phyloP scores from a whole-genome alignment of 2,329 filamentous ascomycete genomes.

The Sporothrix euskadiensis region DNA sequence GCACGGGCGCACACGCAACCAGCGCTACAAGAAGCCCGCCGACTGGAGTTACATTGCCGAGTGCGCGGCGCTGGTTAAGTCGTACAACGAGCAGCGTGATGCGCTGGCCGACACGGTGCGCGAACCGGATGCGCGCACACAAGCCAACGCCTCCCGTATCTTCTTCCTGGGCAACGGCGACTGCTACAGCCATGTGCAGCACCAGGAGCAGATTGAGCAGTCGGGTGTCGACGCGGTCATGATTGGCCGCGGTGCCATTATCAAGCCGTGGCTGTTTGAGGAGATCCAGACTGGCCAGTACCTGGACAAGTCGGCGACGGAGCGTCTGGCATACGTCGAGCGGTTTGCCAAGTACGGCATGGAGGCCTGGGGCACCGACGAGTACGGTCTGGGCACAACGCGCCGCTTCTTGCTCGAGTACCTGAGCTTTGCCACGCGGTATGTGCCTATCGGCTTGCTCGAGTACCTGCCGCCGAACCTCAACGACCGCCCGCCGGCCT shows the following conservation, averaged over 20 bases:
- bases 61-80: conserved; percentile 79
- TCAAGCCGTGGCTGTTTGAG: conserved; percentile 98
- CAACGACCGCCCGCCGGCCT: conserved; percentile 85
- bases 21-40: conserved; percentile 88
- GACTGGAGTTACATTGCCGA: conserved; percentile 95
- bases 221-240: conserved; percentile 89
- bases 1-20: conserved; percentile 89
- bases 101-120: conserved; percentile 70
- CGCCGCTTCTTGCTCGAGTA: conserved; percentile 92
- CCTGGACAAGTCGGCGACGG: conserved; percentile 87
- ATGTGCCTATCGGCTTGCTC: conserved; percentile 84
- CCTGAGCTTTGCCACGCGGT: conserved; percentile 89
- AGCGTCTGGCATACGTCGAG: conserved; percentile 82
- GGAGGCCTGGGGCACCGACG: conserved; percentile 93
- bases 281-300: conserved; percentile 92
- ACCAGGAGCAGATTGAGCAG: conserved; percentile 73
- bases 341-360: conserved; percentile 88
- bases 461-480: conserved; percentile 85
- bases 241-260: conserved; percentile 91
- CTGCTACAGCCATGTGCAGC: conserved; percentile 90
- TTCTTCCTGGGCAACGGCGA: conserved; percentile 98
- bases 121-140: conserved; percentile 73
- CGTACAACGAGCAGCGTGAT: conserved; percentile 70
- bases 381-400: conserved; percentile 88
- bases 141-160: conserved; percentile 67